These are phyloP conservation scores for Hypsizygus marmoreus DNA, from an alignment of 768 basidiomycete genomes.

Conservation along the genomic window DNA sequence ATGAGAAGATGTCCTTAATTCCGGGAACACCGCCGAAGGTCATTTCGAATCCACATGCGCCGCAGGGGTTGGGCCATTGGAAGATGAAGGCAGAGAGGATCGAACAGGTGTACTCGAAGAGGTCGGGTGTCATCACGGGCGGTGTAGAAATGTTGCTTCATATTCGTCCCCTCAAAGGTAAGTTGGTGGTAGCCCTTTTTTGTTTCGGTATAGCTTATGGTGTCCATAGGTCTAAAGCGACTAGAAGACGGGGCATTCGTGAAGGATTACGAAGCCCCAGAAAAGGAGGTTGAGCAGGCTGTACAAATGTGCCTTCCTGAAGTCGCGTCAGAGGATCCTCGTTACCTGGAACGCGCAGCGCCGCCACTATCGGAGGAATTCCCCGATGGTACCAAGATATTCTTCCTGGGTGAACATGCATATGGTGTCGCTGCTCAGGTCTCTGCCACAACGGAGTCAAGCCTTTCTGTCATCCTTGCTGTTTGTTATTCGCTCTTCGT, in stretches of 20 bases:
- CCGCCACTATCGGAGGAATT: conserved; percentile 87
- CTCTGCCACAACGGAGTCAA: conserved; percentile 63
- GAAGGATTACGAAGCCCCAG: conserved; percentile 87
- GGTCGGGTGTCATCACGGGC: conserved; percentile 84
- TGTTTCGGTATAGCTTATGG: conserved; percentile 2
- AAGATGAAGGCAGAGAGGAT: conserved; percentile 79
- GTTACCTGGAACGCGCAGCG: conserved; percentile 78
- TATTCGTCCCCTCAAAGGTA: conserved; percentile 90
- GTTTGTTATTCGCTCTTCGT: conserved; percentile 40
- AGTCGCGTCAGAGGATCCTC: conserved; percentile 87
- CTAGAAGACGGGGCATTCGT: conserved; percentile 88
- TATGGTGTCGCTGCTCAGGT: conserved; percentile 97
- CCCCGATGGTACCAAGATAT: conserved; percentile 86
- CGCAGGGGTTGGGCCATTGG: conserved; percentile 72
- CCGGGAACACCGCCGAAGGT: conserved; percentile 55
- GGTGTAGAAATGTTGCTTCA: conserved; percentile 80
- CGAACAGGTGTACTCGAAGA: conserved; percentile 86
- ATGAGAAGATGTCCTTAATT: conserved; percentile 67
- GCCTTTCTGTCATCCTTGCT: conserved; percentile 84
- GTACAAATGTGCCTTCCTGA: conserved; percentile 83
- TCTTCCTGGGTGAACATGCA: conserved; percentile 93
- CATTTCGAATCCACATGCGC: conserved; percentile 72
- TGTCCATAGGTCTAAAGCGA: conserved; percentile 77
- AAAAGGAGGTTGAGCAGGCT: conserved; percentile 85
- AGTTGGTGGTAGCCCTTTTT: conserved; percentile 13